Evolutionary conservation across 352 stramenopile genomes (phyloP), one percentile per base, ranked within the genome.

Genomic region (Phytophthora cryptogea): DNA sequence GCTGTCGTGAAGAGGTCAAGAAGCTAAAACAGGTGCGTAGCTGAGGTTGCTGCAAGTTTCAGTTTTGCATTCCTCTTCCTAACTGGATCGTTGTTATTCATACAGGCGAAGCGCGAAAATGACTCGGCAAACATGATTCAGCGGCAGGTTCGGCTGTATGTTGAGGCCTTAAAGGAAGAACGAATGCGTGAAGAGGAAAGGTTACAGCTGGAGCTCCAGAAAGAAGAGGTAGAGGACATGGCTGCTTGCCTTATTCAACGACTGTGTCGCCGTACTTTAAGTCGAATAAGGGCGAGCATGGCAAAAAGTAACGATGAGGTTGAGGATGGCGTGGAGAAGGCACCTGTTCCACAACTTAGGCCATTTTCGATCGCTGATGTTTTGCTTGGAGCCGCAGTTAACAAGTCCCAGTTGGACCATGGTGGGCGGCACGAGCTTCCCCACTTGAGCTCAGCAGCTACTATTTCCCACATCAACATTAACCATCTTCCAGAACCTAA

Each of bases 161-260:
- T 63, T 13, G 20, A 49, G 26, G 5, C 16, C 20, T 17, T 57
- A 37, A 36, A 41, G 9, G 41, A 52, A 9, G 10, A 41, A 31
- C 20, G 43, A 11, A 54, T 50, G 6, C 28, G 41, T n/a, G 47
- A 60, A 20, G 68, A 72, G 11, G 20, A 61, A 5, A 53, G 37
- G 41, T 9, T 55, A 14, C 42, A 63, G n/a, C 32, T 73, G 2
- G 45, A 59, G 14, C 36, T 66, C 13, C 67, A 81, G 49, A 75
- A 57, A 54, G 32, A 63, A 49, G 73, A 82, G 14, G 63, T 79
- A 11, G 73, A 79, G 26, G 54, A 78, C 46, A 66, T 81, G 47
- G 76, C 76, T 1, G 76, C 59, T 27, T 76, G 58, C 37, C 28
- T 72, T 23, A 79, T 83, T 28, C 76, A 86, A 45, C 56, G 67